Base-by-base conservation (phyloP, 305 asterid species). In the Fraxinus baroniana region DNA sequence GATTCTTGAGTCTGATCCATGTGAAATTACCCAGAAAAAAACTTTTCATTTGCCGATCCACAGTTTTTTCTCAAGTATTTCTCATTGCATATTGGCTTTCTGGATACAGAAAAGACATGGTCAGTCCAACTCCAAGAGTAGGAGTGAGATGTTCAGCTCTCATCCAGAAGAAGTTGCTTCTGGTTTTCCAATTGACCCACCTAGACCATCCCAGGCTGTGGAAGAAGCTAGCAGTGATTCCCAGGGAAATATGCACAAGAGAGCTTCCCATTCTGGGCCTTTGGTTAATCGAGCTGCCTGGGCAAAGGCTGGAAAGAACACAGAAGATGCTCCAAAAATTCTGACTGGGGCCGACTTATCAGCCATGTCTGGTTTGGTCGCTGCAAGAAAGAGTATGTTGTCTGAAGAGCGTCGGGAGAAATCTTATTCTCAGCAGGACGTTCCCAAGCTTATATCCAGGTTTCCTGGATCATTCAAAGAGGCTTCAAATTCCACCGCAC, bases 131-230 rank as follows among this genome's bases (percentile, higher is more conserved):
- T 85, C 94, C 76, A 96, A 92, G 90, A 94, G 99, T 92, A 90
- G 99, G 90, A 96, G 98, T 81, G 99, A 96, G 90, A 92, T 94
- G 93, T 96, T 94, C 91, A 93, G 79, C 85, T 88, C 98, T 86
- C 97, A 94, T 78, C 96, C 88, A 0, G 99, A 94, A 87, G 97
- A 96, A 81, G 94, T 86, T 77, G 98, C 98, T 73, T 93, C 98
- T n/a, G 98, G 98, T 85, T 94, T 96, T 84, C 99, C 98, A 7
- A 94, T 96, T 72, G 98, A 96, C 78, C 99, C 98, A 13, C 99
- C 97, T 9, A 86, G 97, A 82, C 97, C 95, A 64, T 89, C 95
- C 66, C 94, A 91, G 79, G 89, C 88, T 33, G 83, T 90, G 80
- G 98, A 90, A 83, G 97, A 92, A 83, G 66, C 88, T 20, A 88